A percentile compares a stretch with the other conserved stretches of the same genome.
phyloP scores from a whole-genome alignment of 2,329 filamentous ascomycete species.

The Nemania sp. region DNA sequence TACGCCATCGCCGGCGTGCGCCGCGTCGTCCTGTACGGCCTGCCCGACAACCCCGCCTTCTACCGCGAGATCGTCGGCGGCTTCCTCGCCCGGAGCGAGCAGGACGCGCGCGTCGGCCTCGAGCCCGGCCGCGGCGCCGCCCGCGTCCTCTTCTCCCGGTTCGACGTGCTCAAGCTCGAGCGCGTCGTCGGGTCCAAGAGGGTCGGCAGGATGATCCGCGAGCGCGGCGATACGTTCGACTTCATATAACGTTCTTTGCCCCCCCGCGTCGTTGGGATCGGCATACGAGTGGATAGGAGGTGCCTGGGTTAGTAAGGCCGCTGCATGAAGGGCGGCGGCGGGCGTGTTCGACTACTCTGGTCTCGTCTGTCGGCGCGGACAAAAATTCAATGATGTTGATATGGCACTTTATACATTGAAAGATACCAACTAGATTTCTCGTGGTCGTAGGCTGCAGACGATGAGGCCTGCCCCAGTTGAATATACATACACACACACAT shows the following conservation, averaged over 20 bases:
- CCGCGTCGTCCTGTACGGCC: constrained; percentile 83
- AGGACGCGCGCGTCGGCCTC: constrained; percentile 56
- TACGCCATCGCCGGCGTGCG: constrained; percentile 81
- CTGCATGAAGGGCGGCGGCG: no score
- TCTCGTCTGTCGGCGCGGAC: no score
- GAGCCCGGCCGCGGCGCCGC: constrained; percentile 65
- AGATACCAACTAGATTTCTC: constrained; percentile 11
- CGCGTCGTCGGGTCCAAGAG: constrained; percentile 82
- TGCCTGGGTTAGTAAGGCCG: no score
- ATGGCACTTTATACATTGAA: background rate
- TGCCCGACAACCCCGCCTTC: constrained; percentile 86
- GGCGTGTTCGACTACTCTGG: no score
- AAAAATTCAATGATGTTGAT: background rate
- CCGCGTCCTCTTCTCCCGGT: constrained; percentile 77
- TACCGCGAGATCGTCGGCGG: constrained; percentile 76
- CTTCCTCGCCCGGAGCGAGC: constrained; percentile 65
- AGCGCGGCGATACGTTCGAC: constrained; percentile 90
- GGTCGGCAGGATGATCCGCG: constrained; percentile 80
- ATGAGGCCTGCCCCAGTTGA: no score
- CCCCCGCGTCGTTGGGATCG: background rate
- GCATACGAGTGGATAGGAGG: background rate
- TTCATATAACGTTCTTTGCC: constrained; percentile 72
- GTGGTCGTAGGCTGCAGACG: no score
- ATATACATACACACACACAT: no score
- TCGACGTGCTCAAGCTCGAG: constrained; percentile 88